Evolutionary conservation across 1,139 yeast genomes (phyloP), one percentile per base, ranked within the genome.

Genomic region (Entelexis sorbosivorans): DNA sequence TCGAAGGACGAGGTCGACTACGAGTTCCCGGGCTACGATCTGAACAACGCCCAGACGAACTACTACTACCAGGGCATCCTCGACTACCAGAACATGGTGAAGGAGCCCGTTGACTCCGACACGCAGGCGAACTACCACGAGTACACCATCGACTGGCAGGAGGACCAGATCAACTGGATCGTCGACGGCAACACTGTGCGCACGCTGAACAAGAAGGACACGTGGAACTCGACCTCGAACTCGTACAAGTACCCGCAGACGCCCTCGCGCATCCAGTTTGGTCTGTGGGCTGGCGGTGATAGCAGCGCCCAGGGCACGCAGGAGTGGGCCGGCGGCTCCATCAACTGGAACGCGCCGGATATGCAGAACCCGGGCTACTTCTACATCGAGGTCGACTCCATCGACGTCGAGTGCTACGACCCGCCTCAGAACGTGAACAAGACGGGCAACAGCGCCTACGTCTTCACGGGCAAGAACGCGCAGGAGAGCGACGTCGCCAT

Each of bases 281-380:
- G 95, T 6, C 67, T 89, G 56, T 89, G 97, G 97, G 95, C 97
- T 5, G 96, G 85, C 66, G 96, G 96, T 55, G 76, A 74, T 55
- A 69, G 78, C 26, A 61, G 73, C 47, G 79, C 79, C 35, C 68
- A 71, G 44, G 97, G 96, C 65, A 89, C 96, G 17, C 73, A 81
- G 58, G 82, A 77, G 59, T 89, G 97, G 96, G 95, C 96, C 36
- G 96, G 97, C 64, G 97, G 96, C 63, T 70, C 63, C 6, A 78
- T 88, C 54, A 76, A 87, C 70, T 89, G 96, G 96, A 69, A 81
- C 65, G 75, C 91, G 32, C 66, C 73, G 6, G 96, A 87, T 67
- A 78, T 87, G 56, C 61, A 72, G 55, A 71, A 82, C 54, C 76
- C 81, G 48, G 96, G 96, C 28, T 88, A 87, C 70, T 81, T 78